phyloP scores from a whole-genome alignment of 768 basidiomycete genomes.

The Suillus plorans region DNA sequence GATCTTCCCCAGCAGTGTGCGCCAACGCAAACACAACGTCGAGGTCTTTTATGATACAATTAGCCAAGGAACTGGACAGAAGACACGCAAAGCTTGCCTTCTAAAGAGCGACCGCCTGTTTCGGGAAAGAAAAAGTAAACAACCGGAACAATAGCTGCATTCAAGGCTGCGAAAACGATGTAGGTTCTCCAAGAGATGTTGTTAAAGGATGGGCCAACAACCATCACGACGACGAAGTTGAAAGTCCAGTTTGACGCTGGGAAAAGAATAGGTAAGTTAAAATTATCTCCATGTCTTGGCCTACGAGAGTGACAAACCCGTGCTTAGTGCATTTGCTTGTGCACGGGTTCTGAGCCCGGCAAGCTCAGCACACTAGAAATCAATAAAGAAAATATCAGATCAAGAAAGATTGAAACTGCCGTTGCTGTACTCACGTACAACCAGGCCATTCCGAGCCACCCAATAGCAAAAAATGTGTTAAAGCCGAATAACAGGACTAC shows the following conservation, averaged over 20 bases:
- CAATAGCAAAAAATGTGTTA: constrained; percentile 37
- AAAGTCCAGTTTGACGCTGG: constrained; percentile 14
- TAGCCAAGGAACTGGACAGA: background rate
- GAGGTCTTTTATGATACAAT: constrained; percentile 21
- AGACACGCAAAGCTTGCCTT: background rate
- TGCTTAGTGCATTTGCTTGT: constrained; percentile 30
- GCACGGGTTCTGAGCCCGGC: constrained; percentile 28
- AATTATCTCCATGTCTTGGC: background rate
- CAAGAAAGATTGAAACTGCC: background rate
- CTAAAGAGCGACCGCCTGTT: constrained; percentile 12
- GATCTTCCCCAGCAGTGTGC: constrained; percentile 32
- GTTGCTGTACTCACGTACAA: constrained; percentile 20
- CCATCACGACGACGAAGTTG: constrained; percentile 15
- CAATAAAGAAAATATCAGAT: background rate
- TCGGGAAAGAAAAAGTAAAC: constrained; percentile 14
- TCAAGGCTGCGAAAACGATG: constrained; percentile 10
- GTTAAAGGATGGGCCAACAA: constrained; percentile 10
- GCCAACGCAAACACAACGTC: constrained; percentile 37
- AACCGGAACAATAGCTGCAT: constrained; percentile 8
- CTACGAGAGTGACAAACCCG: constrained; percentile 10
- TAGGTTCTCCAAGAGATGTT: constrained; percentile 13
- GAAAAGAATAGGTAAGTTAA: background rate
- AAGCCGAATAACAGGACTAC: constrained; percentile 32
- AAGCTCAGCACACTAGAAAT: constrained; percentile 30
- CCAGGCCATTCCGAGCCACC: constrained; percentile 40